Conservation (phyloP, 768 basidiomycete species). For the Xerocomus spinulosus region DNA sequence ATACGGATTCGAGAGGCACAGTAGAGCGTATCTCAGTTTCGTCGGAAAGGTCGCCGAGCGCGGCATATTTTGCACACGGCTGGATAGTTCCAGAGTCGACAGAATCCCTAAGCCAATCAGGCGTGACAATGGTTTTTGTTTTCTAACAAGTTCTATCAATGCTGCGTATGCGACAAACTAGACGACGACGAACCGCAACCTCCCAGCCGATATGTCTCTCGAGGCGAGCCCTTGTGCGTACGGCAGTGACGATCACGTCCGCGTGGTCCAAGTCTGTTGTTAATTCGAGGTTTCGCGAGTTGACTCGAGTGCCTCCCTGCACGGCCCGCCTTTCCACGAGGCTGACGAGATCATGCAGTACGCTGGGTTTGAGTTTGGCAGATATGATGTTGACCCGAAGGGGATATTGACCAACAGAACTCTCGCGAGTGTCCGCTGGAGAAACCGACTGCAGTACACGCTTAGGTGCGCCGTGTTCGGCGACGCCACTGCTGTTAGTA, state of each 20-base stretch:
- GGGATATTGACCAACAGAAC: slow-evolving; percentile 5
- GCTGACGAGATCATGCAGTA: slow-evolving; percentile 21
- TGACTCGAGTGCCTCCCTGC: neutral
- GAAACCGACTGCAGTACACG: slow-evolving; percentile 3
- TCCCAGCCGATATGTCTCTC: slow-evolving; percentile 67
- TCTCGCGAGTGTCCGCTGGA: slow-evolving; percentile 3
- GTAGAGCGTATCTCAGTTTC: slow-evolving; percentile 29
- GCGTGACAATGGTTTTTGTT: slow-evolving; percentile 63
- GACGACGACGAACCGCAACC: slow-evolving; percentile 50
- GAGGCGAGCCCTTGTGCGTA: slow-evolving; percentile 62
- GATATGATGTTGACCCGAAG: slow-evolving; percentile 30
- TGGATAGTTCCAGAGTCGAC: slow-evolving; percentile 39
- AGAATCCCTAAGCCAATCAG: slow-evolving; percentile 66
- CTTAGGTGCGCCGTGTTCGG: slow-evolving; percentile 8
- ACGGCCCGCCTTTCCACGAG: slow-evolving; percentile 20
- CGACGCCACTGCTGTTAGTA: neutral
- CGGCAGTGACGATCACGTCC: slow-evolving; percentile 61
- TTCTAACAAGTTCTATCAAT: slow-evolving; percentile 37
- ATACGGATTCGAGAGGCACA: neutral
- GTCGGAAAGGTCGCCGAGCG: slow-evolving; percentile 47
- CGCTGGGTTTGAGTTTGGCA: slow-evolving; percentile 26
- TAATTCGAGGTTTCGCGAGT: slow-evolving; percentile 29
- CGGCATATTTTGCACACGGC: slow-evolving; percentile 54
- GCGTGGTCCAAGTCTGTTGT: slow-evolving; percentile 44
- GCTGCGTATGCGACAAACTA: neutral